phyloP scores from a whole-genome alignment of 2,329 filamentous ascomycete species.

The Calonectria leucothoes region DNA sequence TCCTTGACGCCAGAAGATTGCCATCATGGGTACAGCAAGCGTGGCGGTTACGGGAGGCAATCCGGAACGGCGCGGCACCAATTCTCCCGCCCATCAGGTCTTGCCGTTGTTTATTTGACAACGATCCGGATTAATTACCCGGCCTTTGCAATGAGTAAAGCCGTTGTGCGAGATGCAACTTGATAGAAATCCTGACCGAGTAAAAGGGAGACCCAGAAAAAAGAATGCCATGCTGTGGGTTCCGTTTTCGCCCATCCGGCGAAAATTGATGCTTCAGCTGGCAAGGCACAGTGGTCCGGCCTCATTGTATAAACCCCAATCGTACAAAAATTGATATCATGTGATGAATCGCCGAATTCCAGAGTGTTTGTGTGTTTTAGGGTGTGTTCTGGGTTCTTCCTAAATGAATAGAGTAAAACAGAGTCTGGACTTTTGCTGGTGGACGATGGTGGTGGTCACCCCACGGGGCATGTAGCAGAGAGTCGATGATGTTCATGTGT shows the following conservation, averaged over 20 bases:
- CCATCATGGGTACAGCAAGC: not conserved
- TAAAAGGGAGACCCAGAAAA: not conserved
- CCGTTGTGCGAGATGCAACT: not conserved
- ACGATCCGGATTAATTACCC: not conserved
- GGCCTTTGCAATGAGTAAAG: not conserved
- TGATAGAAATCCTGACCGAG: not conserved
- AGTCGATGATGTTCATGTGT: not conserved
- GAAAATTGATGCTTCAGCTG: not conserved
- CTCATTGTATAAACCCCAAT: not conserved
- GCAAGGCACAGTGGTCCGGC: not conserved
- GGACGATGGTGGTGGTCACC: not conserved
- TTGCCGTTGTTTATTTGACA: not conserved
- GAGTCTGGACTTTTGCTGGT: slow-evolving; percentile 4
- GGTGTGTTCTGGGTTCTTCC: not conserved
- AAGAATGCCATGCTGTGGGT: not conserved
- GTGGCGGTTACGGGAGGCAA: slow-evolving; percentile 4
- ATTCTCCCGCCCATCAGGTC: not conserved
- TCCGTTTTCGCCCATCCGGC: not conserved
- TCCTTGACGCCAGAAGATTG: not conserved
- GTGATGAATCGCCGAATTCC: not conserved
- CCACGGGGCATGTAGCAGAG: not conserved
- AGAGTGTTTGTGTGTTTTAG: not conserved
- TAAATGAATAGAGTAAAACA: not conserved
- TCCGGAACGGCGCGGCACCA: slow-evolving; percentile 9
- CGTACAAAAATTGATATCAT: not conserved